These are phyloP conservation scores for Melianthus villosus DNA, from an alignment of 441 rosid genomes.

Conservation along the genomic window DNA sequence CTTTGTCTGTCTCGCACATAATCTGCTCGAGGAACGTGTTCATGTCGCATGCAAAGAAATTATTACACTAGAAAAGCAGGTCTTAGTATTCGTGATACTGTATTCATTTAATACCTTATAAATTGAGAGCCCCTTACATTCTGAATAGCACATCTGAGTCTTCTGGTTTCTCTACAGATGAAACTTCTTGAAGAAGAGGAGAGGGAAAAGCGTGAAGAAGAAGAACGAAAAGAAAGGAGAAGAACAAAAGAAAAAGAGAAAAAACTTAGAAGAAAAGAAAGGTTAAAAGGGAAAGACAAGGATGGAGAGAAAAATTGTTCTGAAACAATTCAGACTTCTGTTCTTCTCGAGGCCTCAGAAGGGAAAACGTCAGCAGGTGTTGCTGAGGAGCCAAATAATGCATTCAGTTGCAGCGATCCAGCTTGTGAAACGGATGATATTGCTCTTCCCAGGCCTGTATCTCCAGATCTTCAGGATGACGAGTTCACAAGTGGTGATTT, in stretches of 20 bases:
- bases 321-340: slow-evolving; percentile 18
- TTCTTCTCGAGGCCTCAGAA: slow-evolving; percentile 21
- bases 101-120: no score
- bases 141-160: slow-evolving; percentile 9
- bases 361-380: slow-evolving; percentile 28
- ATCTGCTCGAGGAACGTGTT: slow-evolving; percentile 76
- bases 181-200: slow-evolving; percentile 96
- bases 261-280: slow-evolving; percentile 11
- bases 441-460: slow-evolving; percentile 32
- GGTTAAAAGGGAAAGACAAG: slow-evolving; percentile 28
- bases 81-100: slow-evolving; percentile 13
- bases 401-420: slow-evolving; percentile 25
- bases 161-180: slow-evolving; percentile 25
- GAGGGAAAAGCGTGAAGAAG: slow-evolving; percentile 89
- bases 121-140: no score
- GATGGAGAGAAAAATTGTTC: slow-evolving; percentile 35
- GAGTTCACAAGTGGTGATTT: slow-evolving; percentile 17
- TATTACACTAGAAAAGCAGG: slow-evolving; percentile 85
- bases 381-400: slow-evolving; percentile 31
- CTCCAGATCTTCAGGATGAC: slow-evolving; percentile 30
- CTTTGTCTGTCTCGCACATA: slow-evolving; percentile 71
- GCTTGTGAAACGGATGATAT: slow-evolving; percentile 29
- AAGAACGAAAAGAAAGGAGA: slow-evolving; percentile 73
- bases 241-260: slow-evolving; percentile 22
- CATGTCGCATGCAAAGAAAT: slow-evolving; percentile 96